Evolutionary conservation across 2,329 filamentous ascomycete genomes (phyloP).

Genomic region (Sclerotinia sclerotiorum): DNA sequence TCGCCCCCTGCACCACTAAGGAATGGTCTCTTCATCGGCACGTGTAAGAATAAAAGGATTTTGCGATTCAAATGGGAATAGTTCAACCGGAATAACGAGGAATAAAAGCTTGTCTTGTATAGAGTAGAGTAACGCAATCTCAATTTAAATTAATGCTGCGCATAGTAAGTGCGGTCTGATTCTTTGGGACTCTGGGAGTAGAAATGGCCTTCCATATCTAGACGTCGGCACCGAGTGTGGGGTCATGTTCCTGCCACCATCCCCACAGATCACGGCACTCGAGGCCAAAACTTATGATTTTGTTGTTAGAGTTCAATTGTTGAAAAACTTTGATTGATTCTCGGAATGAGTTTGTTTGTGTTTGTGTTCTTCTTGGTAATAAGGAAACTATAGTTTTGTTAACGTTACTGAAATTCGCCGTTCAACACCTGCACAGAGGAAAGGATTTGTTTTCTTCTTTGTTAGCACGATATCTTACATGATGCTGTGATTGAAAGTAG

Average conservation of each 20-base stretch:
- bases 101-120: neutral
- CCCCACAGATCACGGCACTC: neutral
- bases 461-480: neutral
- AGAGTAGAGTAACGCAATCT: neutral
- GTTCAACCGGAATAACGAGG: neutral
- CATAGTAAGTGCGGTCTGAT: neutral
- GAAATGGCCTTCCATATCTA: neutral
- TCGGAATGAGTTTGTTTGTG: too few species aligned
- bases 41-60: slow-evolving; percentile 2
- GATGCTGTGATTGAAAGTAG: neutral
- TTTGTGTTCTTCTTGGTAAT: too few species aligned
- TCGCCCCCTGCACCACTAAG: neutral
- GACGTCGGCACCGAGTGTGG: neutral
- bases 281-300: neutral
- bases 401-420: neutral
- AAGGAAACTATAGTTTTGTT: neutral
- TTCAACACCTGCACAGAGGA: neutral
- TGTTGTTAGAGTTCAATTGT: neutral
- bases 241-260: neutral
- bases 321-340: neutral
- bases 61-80: neutral
- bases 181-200: too few species aligned
- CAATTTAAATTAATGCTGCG: neutral
- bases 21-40: neutral
- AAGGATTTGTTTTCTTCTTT: neutral